These are phyloP conservation scores for Tetrapisispora fleetii DNA, from an alignment of 805 yeast genomes.

Conservation along the genomic window DNA sequence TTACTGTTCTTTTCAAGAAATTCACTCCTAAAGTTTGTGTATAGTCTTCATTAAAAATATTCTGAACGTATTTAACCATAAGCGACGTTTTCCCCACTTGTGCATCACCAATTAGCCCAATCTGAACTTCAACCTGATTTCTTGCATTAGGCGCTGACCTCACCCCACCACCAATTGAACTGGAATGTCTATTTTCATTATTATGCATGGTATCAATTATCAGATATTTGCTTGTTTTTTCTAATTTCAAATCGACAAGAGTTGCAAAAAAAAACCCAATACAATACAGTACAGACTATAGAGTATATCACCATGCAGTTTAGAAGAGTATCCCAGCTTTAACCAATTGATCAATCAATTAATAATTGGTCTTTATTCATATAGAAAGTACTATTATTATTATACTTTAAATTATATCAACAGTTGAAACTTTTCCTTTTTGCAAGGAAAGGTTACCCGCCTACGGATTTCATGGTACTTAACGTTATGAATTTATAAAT, in stretches of 20 bases:
- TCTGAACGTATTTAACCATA: slow-evolving; percentile 96
- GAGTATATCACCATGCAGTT: not conserved
- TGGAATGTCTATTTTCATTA: not conserved
- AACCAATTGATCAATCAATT: too few species aligned
- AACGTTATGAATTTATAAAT: too few species aligned
- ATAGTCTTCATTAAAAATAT: slow-evolving; percentile 81
- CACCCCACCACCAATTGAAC: not conserved
- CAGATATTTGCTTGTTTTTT: too few species aligned
- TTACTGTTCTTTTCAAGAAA: slow-evolving; percentile 83
- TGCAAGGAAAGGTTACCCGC: not conserved
- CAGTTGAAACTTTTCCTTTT: not conserved
- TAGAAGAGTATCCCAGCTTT: too few species aligned
- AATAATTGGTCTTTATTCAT: too few species aligned
- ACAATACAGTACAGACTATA: too few species aligned
- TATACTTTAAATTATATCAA: too few species aligned
- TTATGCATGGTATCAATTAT: not conserved
- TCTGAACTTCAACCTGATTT: slow-evolving; percentile 42
- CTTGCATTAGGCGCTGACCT: slow-evolving; percentile 6
- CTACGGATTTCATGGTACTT: too few species aligned
- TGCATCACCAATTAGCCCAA: slow-evolving; percentile 91
- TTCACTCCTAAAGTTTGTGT: slow-evolving; percentile 93
- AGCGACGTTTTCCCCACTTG: slow-evolving; percentile 92
- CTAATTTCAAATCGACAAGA: too few species aligned
- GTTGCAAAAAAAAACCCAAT: not conserved
- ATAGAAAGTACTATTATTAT: too few species aligned